A percentile compares a stretch with the other conserved stretches of the same genome.
These are phyloP conservation scores for Botrytis paeoniae DNA, from an alignment of 2,329 filamentous ascomycete species.

Conservation along the genomic window DNA sequence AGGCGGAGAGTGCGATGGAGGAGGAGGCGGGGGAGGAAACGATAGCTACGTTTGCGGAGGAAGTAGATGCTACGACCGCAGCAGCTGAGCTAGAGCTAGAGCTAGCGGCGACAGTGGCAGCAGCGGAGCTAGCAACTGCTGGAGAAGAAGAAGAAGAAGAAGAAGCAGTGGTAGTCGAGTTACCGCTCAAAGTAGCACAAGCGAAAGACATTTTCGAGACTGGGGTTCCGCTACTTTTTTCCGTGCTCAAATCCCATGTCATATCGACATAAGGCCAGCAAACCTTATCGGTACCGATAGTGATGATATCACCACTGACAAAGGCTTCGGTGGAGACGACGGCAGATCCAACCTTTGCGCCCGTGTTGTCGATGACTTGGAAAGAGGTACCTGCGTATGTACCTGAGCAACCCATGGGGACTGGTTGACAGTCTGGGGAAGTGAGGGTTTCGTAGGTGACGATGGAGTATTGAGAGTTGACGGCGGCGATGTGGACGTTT, in stretches of 20 bases:
- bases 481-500: slow-evolving; percentile 57
- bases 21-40: neutral
- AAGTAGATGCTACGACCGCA: neutral
- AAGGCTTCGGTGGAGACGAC: slow-evolving; percentile 52
- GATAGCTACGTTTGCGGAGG: neutral
- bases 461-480: slow-evolving; percentile 51
- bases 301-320: slow-evolving; percentile 60
- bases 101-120: neutral
- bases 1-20: neutral
- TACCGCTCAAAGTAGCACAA: slow-evolving; percentile 38
- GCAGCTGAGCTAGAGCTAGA: neutral
- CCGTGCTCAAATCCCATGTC: slow-evolving; percentile 47
- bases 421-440: slow-evolving; percentile 51
- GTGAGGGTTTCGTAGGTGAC: slow-evolving; percentile 61
- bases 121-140: neutral
- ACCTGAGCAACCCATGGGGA: slow-evolving; percentile 60
- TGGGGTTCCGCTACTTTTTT: slow-evolving; percentile 29
- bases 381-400: slow-evolving; percentile 57
- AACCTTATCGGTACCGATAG: slow-evolving; percentile 50
- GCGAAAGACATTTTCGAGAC: slow-evolving; percentile 51
- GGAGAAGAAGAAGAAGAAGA: neutral
- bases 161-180: neutral
- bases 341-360: slow-evolving; percentile 50
- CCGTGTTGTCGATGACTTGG: slow-evolving; percentile 53
- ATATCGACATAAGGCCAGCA: slow-evolving; percentile 61